Evolutionary conservation across 2,329 filamentous ascomycete genomes (phyloP).

Genomic region (Westerdykella aurantiaca): DNA sequence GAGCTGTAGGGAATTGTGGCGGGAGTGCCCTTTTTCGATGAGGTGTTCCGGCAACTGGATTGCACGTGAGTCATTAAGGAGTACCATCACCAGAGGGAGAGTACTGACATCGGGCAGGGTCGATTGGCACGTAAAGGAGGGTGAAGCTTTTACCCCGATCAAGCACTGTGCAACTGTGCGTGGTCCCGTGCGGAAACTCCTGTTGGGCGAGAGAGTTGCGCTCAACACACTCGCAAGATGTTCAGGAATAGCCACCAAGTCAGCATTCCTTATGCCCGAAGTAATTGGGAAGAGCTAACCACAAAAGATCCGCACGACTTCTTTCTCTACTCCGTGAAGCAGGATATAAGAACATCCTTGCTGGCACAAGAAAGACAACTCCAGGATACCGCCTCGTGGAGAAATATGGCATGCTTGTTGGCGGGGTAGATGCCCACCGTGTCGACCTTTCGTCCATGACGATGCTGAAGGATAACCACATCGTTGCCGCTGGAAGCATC

Average conservation of each 20-base stretch:
- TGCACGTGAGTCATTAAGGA: slow-evolving; percentile 55
- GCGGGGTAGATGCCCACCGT: slow-evolving; percentile 84
- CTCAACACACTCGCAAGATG: slow-evolving; percentile 87
- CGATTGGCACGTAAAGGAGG: slow-evolving; percentile 79
- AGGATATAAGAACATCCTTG: slow-evolving; percentile 78
- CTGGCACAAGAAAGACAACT: slow-evolving; percentile 93
- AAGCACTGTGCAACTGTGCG: slow-evolving; percentile 70
- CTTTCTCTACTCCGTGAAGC: slow-evolving; percentile 50
- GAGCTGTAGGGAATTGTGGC: slow-evolving; percentile 65
- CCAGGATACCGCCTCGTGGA: slow-evolving; percentile 92
- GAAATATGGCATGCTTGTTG: slow-evolving; percentile 96
- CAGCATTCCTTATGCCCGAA: slow-evolving; percentile 1
- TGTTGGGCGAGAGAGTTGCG: slow-evolving; percentile 90
- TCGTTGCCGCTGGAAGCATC: slow-evolving; percentile 83
- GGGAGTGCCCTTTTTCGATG: slow-evolving; percentile 89
- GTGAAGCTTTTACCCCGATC: slow-evolving; percentile 55
- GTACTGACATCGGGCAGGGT: slow-evolving; percentile 47
- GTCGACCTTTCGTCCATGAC: slow-evolving; percentile 88
- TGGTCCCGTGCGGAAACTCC: slow-evolving; percentile 73
- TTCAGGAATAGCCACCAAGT: slow-evolving; percentile 76
- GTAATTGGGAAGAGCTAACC: slow-evolving; percentile 7
- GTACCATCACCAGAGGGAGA: neutral
- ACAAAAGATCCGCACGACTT: slow-evolving; percentile 39
- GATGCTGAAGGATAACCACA: slow-evolving; percentile 99
- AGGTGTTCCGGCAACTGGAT: slow-evolving; percentile 83